phyloP scores from a whole-genome alignment of 257 asterid species.

The Scutellaria baicalensis region DNA sequence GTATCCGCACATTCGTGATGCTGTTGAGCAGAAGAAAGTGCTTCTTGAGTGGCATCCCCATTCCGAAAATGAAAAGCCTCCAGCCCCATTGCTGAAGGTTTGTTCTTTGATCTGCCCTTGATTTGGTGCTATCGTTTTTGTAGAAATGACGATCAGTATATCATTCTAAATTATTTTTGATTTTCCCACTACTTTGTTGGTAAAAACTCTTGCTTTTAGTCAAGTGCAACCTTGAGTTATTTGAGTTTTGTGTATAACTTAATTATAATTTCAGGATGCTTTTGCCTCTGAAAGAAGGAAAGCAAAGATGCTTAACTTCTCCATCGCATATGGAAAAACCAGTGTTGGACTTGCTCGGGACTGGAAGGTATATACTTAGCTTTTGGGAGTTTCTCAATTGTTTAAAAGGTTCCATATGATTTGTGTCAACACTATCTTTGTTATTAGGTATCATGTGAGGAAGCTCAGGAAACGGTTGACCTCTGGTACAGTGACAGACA shows the following conservation, averaged over 20 bases:
- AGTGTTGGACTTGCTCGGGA: conserved; percentile 84
- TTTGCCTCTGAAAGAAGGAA: conserved; percentile 96
- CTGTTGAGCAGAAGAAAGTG: conserved; percentile 58
- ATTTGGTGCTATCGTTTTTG: neutral
- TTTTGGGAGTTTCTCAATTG: neutral
- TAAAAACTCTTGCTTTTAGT: neutral
- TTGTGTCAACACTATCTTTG: conserved; percentile 5
- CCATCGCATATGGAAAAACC: conserved; percentile 97
- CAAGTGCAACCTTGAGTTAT: conserved; percentile 1
- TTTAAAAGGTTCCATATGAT: neutral
- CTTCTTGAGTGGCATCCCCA: conserved; percentile 98
- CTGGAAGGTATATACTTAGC: conserved; percentile 67
- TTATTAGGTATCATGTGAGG: conserved; percentile 82
- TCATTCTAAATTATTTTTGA: neutral
- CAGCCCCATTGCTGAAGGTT: conserved; percentile 92
- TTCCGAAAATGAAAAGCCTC: conserved; percentile 85
- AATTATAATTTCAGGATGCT: conserved; percentile 55
- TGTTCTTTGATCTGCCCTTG: conserved; percentile 2
- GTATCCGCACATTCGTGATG: conserved; percentile 90
- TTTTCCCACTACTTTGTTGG: neutral
- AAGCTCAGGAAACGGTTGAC: conserved; percentile 87
- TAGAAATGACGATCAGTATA: neutral
- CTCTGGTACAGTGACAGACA: conserved; percentile 92
- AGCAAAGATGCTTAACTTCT: conserved; percentile 98
- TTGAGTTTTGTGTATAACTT: neutral